Base-by-base conservation (phyloP, 345 rosid genomes). In the Barbarea vulgaris region DNA sequence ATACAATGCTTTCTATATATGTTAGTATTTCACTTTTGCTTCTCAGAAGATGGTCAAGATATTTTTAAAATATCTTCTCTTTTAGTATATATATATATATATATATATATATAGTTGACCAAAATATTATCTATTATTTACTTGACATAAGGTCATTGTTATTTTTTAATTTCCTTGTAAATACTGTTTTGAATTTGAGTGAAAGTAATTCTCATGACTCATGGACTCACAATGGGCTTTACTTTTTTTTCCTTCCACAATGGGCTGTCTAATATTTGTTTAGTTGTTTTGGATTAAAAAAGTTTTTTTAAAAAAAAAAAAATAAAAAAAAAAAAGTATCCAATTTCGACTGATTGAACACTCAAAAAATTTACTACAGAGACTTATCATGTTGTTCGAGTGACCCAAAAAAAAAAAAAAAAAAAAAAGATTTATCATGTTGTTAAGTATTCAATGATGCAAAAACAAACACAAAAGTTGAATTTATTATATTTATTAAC, bases 311-410 rank as follows among this genome's bases (percentile, higher is more conserved):
- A n/a, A n/a, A n/a, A 34, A 25, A 52, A 53, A 22, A 19, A 62
- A 52, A 14, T 21, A 7, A 54, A 9, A 62, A 52, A 14, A 15
- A 7, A 54, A 9, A 28, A 18, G n/a, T 53, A 27, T 9, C 51
- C 41, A 1, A 34, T 60, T 72, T 58, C 58, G 58, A 42, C 22
- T 65, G 64, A 73, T 30, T 73, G 48, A 54, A 54, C 27, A 64
- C 13, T 30, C 22, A 62, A 27, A 37, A 62, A 19, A 37, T 10
- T 55, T 17, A 15, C 11, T 25, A 15, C 11, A 42, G 30, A 9
- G 51, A 28, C 15, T 58, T 24, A 36, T 31, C 37, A 36, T 47
- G 66, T 18, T 33, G 24, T 47, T 7, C n/a, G n/a, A n/a, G n/a
- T n/a, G n/a, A n/a, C n/a, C n/a, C n/a, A n/a, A n/a, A n/a, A n/a